Base-by-base conservation (phyloP, 345 rosid species). In the Acer saccharum region DNA sequence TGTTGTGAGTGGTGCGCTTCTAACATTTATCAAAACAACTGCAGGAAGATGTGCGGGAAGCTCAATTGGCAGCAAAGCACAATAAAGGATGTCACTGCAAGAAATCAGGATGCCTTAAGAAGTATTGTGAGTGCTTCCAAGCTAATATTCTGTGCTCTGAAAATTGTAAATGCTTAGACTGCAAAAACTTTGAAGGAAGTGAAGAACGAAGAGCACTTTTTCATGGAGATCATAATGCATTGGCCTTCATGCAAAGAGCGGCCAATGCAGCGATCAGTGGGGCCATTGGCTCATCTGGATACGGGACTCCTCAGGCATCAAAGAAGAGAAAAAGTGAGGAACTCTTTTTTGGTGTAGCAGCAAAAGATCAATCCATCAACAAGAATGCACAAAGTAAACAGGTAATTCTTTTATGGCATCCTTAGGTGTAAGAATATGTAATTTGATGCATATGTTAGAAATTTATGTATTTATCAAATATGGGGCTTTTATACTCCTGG, bases 41-140 rank as follows among this genome's bases (percentile, higher is more conserved):
- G 76, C 85, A 91, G 91, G 93, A 90, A 71, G 90, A 88, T 79
- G 74, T 67, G 25, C 82, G 65, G 68, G 90, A 85, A 71, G 79
- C 78, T 72, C 82, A 82, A 71, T 78, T 86, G 63, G 72, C 87
- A 32, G 97, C 87, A 60, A 95, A 92, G 87, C 98, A 95, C 82
- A 87, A 87, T 61, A 95, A 89, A 90, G 98, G 98, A 61, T 95
- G 98, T 74, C 86, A 92, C 76, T 92, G 98, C 86, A 93, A 87
- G 90, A 95, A 90, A 82, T 90, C 98, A 17, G 92, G 97, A 52
- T 95, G 95, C 84, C 95, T 95, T 48, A 95, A 93, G 88, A 91
- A 90, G 87, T 95, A 95, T 73, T 93, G 98, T 55, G 98, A 92
- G 80, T 93, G 98, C 86, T 95, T 86, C 84, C 95, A 95, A 79